A percentile compares a stretch with the other conserved stretches of the same genome.
These are phyloP conservation scores for Baorangia bicolor DNA, from an alignment of 768 basidiomycete species.

Conservation along the genomic window DNA sequence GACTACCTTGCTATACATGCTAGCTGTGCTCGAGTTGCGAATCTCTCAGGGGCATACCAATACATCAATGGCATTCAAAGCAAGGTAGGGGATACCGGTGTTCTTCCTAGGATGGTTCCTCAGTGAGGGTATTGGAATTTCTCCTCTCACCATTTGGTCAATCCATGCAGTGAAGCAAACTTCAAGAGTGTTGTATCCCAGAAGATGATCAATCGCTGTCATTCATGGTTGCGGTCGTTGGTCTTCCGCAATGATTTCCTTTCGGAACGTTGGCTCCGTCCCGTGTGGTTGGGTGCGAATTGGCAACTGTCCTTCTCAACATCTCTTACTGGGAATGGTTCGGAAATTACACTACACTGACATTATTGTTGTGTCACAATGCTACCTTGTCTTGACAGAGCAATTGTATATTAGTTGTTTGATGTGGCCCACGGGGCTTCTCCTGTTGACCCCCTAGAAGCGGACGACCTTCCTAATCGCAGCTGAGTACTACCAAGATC, in stretches of 20 bases:
- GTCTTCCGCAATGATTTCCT: not conserved
- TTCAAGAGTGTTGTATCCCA: no score
- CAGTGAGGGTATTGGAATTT: no score
- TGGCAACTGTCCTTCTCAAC: not conserved
- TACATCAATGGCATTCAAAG: not conserved
- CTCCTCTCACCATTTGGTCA: no score
- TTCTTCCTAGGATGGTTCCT: no score
- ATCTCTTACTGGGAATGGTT: not conserved
- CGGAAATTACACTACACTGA: not conserved
- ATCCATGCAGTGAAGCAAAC: not conserved
- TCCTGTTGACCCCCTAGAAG: constrained; percentile 11
- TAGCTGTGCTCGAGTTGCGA: not conserved
- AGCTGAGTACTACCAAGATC: constrained; percentile 4
- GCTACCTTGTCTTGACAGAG: not conserved
- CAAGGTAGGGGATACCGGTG: not conserved
- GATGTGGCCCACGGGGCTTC: constrained; percentile 17
- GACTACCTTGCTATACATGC: not conserved
- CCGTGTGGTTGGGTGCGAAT: not conserved
- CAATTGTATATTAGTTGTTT: constrained; percentile 6
- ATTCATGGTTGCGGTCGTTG: no score
- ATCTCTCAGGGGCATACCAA: not conserved
- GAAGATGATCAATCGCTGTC: no score
- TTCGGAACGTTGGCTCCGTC: not conserved
- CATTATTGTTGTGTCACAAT: not conserved
- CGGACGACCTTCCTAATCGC: constrained; percentile 12